A percentile compares a stretch with the other conserved stretches of the same genome.
Evolutionary conservation across 2,329 filamentous ascomycete genomes (phyloP).

Genomic region (Lasiodiplodia theobromae): DNA sequence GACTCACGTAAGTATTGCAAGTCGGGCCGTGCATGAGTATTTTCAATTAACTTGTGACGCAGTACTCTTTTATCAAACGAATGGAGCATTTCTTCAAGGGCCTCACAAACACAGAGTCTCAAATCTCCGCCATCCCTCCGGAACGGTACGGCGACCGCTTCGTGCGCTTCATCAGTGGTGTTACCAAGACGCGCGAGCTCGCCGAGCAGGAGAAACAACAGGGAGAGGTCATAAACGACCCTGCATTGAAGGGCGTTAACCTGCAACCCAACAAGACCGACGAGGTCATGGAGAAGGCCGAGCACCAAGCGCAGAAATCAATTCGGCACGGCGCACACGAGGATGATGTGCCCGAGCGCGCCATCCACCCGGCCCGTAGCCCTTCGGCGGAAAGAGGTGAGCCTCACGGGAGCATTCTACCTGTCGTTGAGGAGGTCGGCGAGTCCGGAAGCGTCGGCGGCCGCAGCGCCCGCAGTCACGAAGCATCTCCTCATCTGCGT

Average conservation of each 20-base stretch:
- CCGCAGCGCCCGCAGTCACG: constrained; percentile 53
- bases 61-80: constrained; percentile 96
- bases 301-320: constrained; percentile 68
- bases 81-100: constrained; percentile 98
- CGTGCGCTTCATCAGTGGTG: constrained; percentile 85
- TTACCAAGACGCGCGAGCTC: constrained; percentile 90
- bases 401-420: constrained; percentile 68
- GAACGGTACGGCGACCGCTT: constrained; percentile 93
- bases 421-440: constrained; percentile 88
- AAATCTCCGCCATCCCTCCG: constrained; percentile 92
- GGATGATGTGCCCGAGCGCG: constrained; percentile 68
- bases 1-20: constrained; percentile 77
- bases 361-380: constrained; percentile 64
- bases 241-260: constrained; percentile 49
- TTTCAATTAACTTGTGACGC: constrained; percentile 38
- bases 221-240: constrained; percentile 44
- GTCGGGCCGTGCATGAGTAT: neutral
- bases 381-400: constrained; percentile 64
- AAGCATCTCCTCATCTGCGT: constrained; percentile 28
- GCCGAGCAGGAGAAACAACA: constrained; percentile 64
- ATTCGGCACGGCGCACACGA: constrained; percentile 56
- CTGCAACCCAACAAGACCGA: constrained; percentile 55
- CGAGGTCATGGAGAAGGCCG: constrained; percentile 64
- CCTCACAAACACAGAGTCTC: constrained; percentile 77
- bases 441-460: constrained; percentile 74